Base-by-base conservation (phyloP, 768 basidiomycete genomes). In the Suillus subaureus region DNA sequence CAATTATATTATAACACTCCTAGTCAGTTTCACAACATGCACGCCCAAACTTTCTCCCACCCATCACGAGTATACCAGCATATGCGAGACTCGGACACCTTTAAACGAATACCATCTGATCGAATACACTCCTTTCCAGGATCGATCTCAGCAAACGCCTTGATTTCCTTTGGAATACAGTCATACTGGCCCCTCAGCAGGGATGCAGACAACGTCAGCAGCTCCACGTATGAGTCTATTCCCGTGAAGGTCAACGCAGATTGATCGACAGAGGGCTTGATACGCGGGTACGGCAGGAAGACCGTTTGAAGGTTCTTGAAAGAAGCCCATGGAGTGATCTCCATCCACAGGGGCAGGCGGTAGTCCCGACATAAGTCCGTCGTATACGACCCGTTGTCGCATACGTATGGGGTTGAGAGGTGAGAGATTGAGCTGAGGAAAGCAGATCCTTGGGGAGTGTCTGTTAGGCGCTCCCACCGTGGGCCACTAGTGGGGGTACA, bases 351-450 rank as follows among this genome's bases (percentile, higher is more conserved):
- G 2, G 72, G 68, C 18, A 66, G 57, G 9, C 4, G 13, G 55
- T 57, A 23, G 21, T 37, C n/a, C 12, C 21, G 1, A 18, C 13
- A 28, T 12, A 6, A 13, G 26, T 52, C 16, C 16, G 26, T 16
- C 8, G 15, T 28, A 2, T 52, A 3, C 1, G 51, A 52, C 18
- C 28, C 42, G 63, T 61, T 42, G 28, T 49, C 37, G 39, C 8
- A 33, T 16, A 58, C 45, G 31, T 62, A 18, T 8, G 54, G 33
- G 33, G 31, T 60, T 54, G 37, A 52, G 56, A 64, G 76, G 37
- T 79, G 79, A 2, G 79, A 79, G 28, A 82, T 68, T n/a, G 73
- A 73, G n/a, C 69, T 64, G 4, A 83, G 72, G 67, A 80, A 80
- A 6, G 69, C 65, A 2, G 70, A 54, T 4, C 82, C 81, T 6